phyloP scores from a whole-genome alignment of 306 rosid genomes.

The Mucuna pruriens region DNA sequence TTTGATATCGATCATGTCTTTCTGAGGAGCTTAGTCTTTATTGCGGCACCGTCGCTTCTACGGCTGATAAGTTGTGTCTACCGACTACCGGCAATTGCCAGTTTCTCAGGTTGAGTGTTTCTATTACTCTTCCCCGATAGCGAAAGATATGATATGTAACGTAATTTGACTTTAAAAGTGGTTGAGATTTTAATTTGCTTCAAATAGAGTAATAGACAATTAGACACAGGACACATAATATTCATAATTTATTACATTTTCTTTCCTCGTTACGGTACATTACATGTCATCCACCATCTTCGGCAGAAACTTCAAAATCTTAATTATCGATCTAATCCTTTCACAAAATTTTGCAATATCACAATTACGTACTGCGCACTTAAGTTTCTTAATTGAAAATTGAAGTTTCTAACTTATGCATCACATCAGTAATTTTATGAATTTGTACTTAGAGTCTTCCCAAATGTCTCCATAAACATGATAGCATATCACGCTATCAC shows the following conservation, averaged over 20 bases:
- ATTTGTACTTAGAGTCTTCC: background rate
- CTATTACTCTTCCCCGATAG: background rate
- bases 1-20: background rate
- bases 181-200: background rate
- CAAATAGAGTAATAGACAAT: background rate
- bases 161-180: background rate
- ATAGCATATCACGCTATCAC: background rate
- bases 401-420: background rate
- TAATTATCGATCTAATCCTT: background rate
- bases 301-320: background rate
- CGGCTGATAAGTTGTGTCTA: background rate
- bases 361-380: background rate
- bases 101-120: background rate
- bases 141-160: background rate
- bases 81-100: background rate
- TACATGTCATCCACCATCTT: background rate
- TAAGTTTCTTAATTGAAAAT: background rate
- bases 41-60: background rate
- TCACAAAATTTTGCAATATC: background rate
- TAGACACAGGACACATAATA: too few species aligned
- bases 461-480: background rate
- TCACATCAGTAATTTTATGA: background rate
- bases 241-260: background rate
- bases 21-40: background rate
- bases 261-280: too few species aligned